phyloP scores from a whole-genome alignment of 176 grass and related monocot genomes.

The Puya raimondii region DNA sequence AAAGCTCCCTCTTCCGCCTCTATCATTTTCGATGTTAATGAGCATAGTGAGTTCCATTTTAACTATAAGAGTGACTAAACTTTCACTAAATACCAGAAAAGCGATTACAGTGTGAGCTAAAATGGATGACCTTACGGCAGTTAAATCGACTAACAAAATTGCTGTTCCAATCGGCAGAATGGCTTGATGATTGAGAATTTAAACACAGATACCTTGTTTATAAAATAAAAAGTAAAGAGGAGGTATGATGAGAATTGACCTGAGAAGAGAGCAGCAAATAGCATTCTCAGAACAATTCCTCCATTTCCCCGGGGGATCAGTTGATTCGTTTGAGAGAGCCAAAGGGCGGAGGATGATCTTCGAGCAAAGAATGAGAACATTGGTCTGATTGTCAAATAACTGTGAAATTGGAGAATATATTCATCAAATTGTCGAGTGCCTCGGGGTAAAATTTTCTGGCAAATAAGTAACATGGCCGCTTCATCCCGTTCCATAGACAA shows the following conservation, averaged over 20 bases:
- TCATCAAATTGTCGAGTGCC: slow-evolving; percentile 70
- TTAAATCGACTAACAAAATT: slow-evolving; percentile 5
- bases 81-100: background rate
- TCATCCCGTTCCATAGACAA: slow-evolving; percentile 83
- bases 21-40: no score
- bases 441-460: slow-evolving; percentile 71
- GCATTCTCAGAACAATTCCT: background rate
- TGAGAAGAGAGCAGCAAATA: background rate
- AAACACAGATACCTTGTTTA: background rate
- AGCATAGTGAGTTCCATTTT: no score
- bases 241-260: background rate
- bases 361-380: background rate
- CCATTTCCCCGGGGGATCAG: no score
- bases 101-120: background rate
- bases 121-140: background rate
- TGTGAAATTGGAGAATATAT: slow-evolving; percentile 74
- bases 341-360: background rate
- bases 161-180: background rate
- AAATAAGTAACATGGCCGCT: slow-evolving; percentile 73
- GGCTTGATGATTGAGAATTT: background rate
- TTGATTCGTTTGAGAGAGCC: background rate
- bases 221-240: background rate
- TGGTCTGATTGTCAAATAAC: slow-evolving; percentile 31
- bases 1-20: no score
- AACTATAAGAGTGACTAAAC: no score